Evolutionary conservation across 345 rosid species (phyloP).

Genomic region (Eucalyptus microcorys): DNA sequence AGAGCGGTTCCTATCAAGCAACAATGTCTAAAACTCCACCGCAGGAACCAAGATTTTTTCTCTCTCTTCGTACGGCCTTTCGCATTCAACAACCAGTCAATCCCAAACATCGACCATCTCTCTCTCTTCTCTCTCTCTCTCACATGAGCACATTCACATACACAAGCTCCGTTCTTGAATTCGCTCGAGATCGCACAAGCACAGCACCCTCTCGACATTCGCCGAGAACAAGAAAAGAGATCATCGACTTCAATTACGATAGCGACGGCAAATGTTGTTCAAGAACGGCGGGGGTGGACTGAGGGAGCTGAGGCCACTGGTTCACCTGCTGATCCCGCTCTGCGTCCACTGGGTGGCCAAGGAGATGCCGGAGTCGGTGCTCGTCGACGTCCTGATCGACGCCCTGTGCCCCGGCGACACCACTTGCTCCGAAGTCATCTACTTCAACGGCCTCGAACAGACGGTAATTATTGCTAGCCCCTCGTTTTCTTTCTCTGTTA

Average conservation of each 20-base stretch:
- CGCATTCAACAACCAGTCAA: not conserved
- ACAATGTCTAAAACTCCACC: not conserved
- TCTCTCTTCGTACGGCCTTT: not conserved
- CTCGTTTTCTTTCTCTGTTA: not conserved
- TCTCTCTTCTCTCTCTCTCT: not conserved
- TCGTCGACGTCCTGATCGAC: slow-evolving; percentile 35
- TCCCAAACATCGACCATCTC: not conserved
- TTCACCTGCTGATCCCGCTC: slow-evolving; percentile 30
- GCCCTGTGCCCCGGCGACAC: slow-evolving; percentile 37
- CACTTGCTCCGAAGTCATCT: slow-evolving; percentile 40
- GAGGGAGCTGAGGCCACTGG: slow-evolving; percentile 26
- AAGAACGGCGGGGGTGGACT: not conserved
- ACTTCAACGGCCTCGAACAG: slow-evolving; percentile 38
- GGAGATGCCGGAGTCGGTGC: slow-evolving; percentile 50
- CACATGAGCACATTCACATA: not conserved
- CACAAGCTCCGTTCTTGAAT: not conserved
- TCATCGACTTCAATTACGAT: not conserved
- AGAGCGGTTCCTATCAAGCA: not conserved
- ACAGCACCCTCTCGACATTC: not conserved
- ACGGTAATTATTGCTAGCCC: slow-evolving; percentile 5
- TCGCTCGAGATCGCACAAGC: not conserved
- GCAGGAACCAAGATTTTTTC: not conserved
- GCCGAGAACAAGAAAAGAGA: not conserved
- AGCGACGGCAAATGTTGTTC: not conserved
- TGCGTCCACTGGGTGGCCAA: slow-evolving; percentile 43